Conservation (phyloP, 352 stramenopile genomes). For the Aphanomyces stellatus region DNA sequence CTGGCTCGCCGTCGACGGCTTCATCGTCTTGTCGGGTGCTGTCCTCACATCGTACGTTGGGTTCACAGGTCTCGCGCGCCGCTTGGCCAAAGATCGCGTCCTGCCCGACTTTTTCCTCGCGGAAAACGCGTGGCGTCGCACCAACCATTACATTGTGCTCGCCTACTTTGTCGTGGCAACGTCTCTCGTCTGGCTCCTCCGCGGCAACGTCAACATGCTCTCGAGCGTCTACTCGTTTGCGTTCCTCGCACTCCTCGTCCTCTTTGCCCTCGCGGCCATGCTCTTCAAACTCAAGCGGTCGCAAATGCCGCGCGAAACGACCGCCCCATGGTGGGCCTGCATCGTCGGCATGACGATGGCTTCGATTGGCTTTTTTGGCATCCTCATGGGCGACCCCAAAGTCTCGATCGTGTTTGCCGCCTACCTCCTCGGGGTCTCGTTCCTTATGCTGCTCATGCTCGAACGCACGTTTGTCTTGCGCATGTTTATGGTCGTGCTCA, state of each 20-base stretch:
- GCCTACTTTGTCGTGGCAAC: conserved; percentile 59
- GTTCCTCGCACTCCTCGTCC: conserved; percentile 78
- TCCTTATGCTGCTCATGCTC: conserved; percentile 49
- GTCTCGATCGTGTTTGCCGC: conserved; percentile 43
- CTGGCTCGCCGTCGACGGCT: conserved; percentile 69
- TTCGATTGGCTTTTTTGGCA: conserved; percentile 38
- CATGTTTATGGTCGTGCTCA: conserved; percentile 38
- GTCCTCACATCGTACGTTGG: conserved; percentile 80
- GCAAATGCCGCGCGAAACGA: conserved; percentile 61
- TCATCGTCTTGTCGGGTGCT: conserved; percentile 75
- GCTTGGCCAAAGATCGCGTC: conserved; percentile 73
- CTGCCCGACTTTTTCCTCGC: conserved; percentile 42
- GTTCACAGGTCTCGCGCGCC: conserved; percentile 65
- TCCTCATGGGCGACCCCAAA: conserved; percentile 37
- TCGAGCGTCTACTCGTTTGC: conserved; percentile 82
- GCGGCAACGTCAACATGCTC: conserved; percentile 69
- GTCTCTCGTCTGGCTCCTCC: conserved; percentile 63
- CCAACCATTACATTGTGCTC: conserved; percentile 79
- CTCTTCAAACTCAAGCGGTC: conserved; percentile 82
- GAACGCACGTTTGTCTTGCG: conserved; percentile 48
- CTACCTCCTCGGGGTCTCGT: conserved; percentile 44
- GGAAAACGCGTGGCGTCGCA: conserved; percentile 49
- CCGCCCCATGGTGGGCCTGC: conserved; percentile 46
- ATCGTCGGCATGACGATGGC: conserved; percentile 44
- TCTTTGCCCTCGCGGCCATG: conserved; percentile 74